Base-by-base conservation (phyloP, 805 yeast species). In the Phaffomyces thermotolerans region DNA sequence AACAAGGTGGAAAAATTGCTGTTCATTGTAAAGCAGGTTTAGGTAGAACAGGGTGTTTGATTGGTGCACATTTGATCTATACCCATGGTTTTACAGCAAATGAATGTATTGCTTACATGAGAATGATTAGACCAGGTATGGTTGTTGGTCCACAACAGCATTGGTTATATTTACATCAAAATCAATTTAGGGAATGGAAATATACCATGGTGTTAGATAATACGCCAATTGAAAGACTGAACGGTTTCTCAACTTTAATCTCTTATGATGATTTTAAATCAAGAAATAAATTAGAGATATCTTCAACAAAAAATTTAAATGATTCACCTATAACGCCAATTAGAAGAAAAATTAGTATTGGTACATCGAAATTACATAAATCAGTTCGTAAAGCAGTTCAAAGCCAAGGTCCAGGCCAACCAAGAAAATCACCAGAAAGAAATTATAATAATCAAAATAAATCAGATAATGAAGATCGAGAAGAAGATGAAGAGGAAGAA, bases 61-160 rank as follows among this genome's bases (percentile, higher is more conserved):
- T 93, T 51, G 99, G 99, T 7, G 99, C 99, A 0, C 96, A 91
- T 64, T 71, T 93, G 52, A 93, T 93, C 40, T 93, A 93, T 61
- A 88, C 96, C 3, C 93, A 91, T 62, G 97, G 97, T 0, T 93
- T 93, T 60, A 93, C 98, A 5, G 99, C 99, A 3, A 84, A 78
- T 60, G 99, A 93, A 64, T 93, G 96, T 64, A 93, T 93, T 55
- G 96, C 91, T 2, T 93, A 89, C 60, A 85, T 93, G 91, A 76
- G 99, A 62, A 85, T 93, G 77, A 74, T 93, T 50, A 78, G 99
- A 53, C 99, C 99, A 0, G 99, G 99, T 35, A 93, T 93, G 99
- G 97, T 93, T n/a, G 99, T 93, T 27, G 99, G 99, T 0, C 99
- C 99, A 2, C 99, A 93, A 64, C 99, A 93, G 62, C 99, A 93